Percentiles rank a stretch among this genome's conserved stretches.
Conservation (phyloP, 495 filamentous ascomycete genomes). For the Talaromyces ruber region DNA sequence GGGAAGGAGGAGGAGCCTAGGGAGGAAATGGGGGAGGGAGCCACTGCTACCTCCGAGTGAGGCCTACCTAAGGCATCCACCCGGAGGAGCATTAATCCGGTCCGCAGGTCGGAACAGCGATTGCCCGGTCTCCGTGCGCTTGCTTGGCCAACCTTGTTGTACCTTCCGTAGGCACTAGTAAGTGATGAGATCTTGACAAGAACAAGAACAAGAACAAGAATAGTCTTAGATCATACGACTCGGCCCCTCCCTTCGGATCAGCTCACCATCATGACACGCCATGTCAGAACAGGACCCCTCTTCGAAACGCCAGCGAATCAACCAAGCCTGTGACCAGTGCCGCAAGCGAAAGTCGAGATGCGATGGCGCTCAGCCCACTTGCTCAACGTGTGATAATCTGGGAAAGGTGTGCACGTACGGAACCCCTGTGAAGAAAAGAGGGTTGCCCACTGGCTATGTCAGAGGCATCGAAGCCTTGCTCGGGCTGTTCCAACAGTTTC, state of each 20-base stretch:
- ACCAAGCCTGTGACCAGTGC: constrained; percentile 54
- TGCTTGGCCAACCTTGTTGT: not conserved
- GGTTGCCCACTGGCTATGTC: constrained; percentile 57
- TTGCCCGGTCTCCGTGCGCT: not conserved
- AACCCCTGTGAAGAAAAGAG: constrained; percentile 50
- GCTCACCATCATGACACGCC: not conserved
- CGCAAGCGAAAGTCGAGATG: constrained; percentile 51
- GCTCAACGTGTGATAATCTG: constrained; percentile 46
- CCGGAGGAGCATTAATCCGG: not conserved
- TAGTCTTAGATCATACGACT: not conserved
- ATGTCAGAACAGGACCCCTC: constrained; percentile 1
- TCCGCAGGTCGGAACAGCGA: not conserved
- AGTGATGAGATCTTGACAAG: not conserved
- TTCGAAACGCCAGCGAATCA: constrained; percentile 42
- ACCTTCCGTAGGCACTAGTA: too few species aligned
- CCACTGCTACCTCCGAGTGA: too few species aligned
- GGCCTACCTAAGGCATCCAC: not conserved
- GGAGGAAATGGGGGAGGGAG: not conserved
- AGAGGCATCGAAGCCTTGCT: constrained; percentile 46
- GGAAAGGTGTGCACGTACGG: constrained; percentile 49
- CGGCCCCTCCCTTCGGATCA: not conserved
- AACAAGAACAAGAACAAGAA: not conserved
- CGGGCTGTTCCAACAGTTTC: constrained; percentile 27
- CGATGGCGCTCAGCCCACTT: constrained; percentile 48
- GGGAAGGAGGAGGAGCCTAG: not conserved